Evolutionary conservation across 768 basidiomycete species (phyloP).

Genomic region (Holtermannia corniformis): DNA sequence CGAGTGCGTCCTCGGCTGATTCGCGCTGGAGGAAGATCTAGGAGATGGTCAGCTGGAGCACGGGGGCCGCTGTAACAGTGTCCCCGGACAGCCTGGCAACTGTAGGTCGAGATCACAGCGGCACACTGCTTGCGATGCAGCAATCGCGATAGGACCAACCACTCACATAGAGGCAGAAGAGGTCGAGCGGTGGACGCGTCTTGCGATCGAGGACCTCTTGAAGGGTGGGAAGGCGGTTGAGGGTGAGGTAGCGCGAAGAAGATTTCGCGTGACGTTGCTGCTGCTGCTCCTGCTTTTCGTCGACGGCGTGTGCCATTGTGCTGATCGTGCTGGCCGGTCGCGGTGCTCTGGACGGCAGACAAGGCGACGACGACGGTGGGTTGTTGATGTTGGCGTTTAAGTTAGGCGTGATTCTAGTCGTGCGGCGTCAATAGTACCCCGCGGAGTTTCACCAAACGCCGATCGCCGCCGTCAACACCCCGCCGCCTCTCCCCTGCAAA

Average conservation of each 20-base stretch:
- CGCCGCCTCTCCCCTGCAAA: no score
- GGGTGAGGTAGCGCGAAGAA: conserved; percentile 26
- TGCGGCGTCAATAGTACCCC: no score
- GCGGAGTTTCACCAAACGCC: no score
- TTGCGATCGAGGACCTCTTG: conserved; percentile 79
- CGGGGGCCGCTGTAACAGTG: background rate
- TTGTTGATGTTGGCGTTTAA: no score
- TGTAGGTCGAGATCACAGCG: background rate
- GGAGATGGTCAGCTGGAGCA: background rate
- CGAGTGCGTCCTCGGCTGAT: conserved; percentile 88
- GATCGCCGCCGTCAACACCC: no score
- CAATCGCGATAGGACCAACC: no score
- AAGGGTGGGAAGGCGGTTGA: conserved; percentile 38
- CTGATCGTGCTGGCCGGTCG: no score
- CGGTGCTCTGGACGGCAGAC: no score
- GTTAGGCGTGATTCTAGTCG: no score
- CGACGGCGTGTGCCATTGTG: background rate
- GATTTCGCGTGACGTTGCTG: conserved; percentile 4
- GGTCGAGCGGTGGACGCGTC: conserved; percentile 88
- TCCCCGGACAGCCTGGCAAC: background rate
- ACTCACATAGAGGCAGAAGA: conserved; percentile 98
- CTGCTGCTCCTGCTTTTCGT: no score
- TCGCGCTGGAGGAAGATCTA: conserved; percentile 93
- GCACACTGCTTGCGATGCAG: background rate
- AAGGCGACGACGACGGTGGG: no score